Percentiles rank a stretch among this genome's conserved stretches.
These are phyloP conservation scores for Esteya vermicola DNA, from an alignment of 2,329 filamentous ascomycete genomes.

Conservation along the genomic window DNA sequence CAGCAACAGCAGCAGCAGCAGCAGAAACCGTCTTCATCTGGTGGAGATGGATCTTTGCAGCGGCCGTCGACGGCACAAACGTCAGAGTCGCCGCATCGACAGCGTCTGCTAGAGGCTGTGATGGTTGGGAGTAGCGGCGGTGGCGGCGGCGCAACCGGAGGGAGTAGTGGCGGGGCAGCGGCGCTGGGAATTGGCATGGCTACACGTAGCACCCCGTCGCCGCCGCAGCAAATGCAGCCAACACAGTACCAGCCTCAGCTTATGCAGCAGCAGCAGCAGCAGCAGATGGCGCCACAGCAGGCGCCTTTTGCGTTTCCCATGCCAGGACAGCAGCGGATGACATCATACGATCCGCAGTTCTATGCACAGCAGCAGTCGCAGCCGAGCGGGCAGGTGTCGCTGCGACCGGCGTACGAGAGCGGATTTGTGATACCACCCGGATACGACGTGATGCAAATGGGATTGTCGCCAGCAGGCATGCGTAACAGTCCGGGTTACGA, in stretches of 20 bases:
- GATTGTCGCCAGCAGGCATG: constrained; percentile 12
- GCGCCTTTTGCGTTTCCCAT: no score
- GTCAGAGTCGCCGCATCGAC: constrained; percentile 36
- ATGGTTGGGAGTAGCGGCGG: constrained; percentile 10
- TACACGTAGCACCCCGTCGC: constrained; percentile 26
- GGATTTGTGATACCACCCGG: constrained; percentile 20
- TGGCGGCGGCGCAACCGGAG: no score
- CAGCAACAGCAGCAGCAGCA: constrained; percentile 11
- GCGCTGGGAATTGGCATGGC: no score
- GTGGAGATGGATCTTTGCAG: constrained; percentile 6
- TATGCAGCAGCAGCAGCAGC: constrained; percentile 1
- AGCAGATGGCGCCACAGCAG: no score
- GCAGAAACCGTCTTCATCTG: constrained; percentile 12
- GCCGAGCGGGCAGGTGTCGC: constrained; percentile 15
- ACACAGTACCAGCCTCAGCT: constrained; percentile 5
- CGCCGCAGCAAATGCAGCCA: constrained; percentile 23
- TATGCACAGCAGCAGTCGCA: constrained; percentile 21
- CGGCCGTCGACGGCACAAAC: constrained; percentile 36
- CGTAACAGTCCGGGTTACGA: constrained; percentile 22
- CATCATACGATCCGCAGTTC: constrained; percentile 33
- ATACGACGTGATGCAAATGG: constrained; percentile 20
- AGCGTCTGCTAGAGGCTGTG: constrained; percentile 29
- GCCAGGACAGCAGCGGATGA: no score
- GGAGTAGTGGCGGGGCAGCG: no score
- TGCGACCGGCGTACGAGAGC: constrained; percentile 31